These are phyloP conservation scores for Salvia splendens DNA, from an alignment of 257 asterid genomes.

Conservation along the genomic window DNA sequence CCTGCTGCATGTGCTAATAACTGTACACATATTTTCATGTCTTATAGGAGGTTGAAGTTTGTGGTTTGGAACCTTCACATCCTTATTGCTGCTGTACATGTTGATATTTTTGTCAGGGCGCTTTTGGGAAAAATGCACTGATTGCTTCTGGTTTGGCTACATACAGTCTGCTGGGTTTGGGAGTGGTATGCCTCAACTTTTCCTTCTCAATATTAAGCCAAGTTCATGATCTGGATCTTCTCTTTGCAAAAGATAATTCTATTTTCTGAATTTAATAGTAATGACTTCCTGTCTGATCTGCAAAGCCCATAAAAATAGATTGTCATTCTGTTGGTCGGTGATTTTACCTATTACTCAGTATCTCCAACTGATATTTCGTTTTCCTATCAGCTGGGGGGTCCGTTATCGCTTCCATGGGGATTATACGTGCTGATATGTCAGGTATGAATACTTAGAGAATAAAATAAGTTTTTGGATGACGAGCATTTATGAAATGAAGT, in stretches of 20 bases:
- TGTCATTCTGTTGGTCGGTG: conserved; percentile 3
- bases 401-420: conserved; percentile 98
- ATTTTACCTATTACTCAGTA: neutral
- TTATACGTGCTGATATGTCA: conserved; percentile 93
- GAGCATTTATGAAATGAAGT: neutral
- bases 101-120: conserved; percentile 51
- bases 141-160: conserved; percentile 70
- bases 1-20: neutral
- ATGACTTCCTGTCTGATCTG: conserved; percentile 10
- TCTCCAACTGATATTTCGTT: conserved; percentile 18
- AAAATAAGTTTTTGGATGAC: conserved; percentile 7
- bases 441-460: conserved; percentile 43
- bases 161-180: conserved; percentile 63
- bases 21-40: neutral
- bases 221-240: conserved; percentile 18
- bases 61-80: neutral
- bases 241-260: neutral
- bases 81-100: neutral
- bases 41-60: neutral
- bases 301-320: neutral
- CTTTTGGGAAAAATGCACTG: conserved; percentile 67
- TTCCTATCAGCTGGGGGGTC: conserved; percentile 82
- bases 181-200: conserved; percentile 58
- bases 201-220: conserved; percentile 2
- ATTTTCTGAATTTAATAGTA: neutral